These are phyloP conservation scores for Coemansia sp. DNA, from an alignment of 192 early-diverging fungal species.

Conservation along the genomic window DNA sequence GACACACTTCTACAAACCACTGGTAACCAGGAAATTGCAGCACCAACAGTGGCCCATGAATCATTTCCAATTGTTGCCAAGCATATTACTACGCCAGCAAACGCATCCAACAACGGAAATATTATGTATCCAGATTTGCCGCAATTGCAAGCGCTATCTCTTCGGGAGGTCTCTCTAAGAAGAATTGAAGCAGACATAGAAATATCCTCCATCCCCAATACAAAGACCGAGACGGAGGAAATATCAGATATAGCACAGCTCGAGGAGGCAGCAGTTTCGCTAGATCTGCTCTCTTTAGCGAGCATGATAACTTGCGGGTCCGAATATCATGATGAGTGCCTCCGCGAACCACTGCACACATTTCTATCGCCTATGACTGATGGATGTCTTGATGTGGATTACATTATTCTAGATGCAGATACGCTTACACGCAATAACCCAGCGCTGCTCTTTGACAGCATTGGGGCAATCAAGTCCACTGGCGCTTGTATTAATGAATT, in stretches of 20 bases:
- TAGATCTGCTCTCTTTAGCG: slow-evolving; percentile 35
- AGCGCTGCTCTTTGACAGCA: slow-evolving; percentile 20
- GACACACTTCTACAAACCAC: not conserved
- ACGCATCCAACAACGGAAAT: not conserved
- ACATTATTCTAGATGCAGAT: slow-evolving; percentile 30
- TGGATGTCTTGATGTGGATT: slow-evolving; percentile 39
- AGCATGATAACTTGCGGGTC: not conserved
- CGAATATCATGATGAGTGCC: slow-evolving; percentile 17
- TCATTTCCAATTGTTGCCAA: too few species aligned
- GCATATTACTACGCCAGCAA: not conserved
- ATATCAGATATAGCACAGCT: slow-evolving; percentile 12
- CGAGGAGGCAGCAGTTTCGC: slow-evolving; percentile 3
- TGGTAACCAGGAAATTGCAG: not conserved
- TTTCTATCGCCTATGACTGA: slow-evolving; percentile 25
- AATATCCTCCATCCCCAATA: too few species aligned
- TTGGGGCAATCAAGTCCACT: slow-evolving; percentile 5
- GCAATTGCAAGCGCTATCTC: too few species aligned
- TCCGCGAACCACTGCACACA: slow-evolving; percentile 32
- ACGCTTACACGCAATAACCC: slow-evolving; percentile 20
- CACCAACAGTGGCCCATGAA: not conserved
- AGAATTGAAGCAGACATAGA: too few species aligned
- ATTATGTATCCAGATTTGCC: too few species aligned
- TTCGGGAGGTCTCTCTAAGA: too few species aligned
- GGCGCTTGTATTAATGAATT: slow-evolving; percentile 4
- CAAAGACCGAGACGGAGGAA: too few species aligned